Conservation (phyloP, 768 basidiomycete genomes). For the Tricholoma saponaceum region DNA sequence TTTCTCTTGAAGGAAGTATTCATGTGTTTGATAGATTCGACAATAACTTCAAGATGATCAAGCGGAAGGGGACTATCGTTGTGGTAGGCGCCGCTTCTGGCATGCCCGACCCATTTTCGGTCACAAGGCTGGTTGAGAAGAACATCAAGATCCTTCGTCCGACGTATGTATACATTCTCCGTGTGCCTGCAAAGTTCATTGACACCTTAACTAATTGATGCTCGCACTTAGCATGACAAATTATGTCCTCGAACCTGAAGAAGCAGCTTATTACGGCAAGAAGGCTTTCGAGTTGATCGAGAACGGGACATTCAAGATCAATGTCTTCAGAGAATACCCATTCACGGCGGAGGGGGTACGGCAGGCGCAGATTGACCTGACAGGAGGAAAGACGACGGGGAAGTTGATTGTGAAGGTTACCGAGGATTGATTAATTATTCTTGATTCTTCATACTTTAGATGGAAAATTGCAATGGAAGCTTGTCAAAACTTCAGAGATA, state of each 20-base stretch:
- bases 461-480: no score
- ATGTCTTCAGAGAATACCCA: conserved; percentile 72
- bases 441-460: no score
- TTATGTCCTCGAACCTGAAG: conserved; percentile 72
- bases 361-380: conserved; percentile 76
- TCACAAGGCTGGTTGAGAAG: conserved; percentile 72
- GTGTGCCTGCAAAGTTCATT: neutral
- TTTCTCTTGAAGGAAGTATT: neutral
- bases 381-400: conserved; percentile 73
- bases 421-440: neutral
- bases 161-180: conserved; percentile 52
- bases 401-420: conserved; percentile 79
- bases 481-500: no score
- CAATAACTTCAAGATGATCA: conserved; percentile 73
- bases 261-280: conserved; percentile 60
- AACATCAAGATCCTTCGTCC: conserved; percentile 78
- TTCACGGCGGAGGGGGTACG: conserved; percentile 79
- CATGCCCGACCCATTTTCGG: conserved; percentile 68
- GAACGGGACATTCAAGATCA: conserved; percentile 58
- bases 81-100: conserved; percentile 93
- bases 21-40: conserved; percentile 51
- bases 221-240: conserved; percentile 51
- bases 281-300: conserved; percentile 61
- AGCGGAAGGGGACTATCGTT: conserved; percentile 86
- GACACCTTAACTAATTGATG: neutral